These are phyloP conservation scores for Falciphora oryzae DNA, from an alignment of 2,329 filamentous ascomycete species.

Conservation along the genomic window DNA sequence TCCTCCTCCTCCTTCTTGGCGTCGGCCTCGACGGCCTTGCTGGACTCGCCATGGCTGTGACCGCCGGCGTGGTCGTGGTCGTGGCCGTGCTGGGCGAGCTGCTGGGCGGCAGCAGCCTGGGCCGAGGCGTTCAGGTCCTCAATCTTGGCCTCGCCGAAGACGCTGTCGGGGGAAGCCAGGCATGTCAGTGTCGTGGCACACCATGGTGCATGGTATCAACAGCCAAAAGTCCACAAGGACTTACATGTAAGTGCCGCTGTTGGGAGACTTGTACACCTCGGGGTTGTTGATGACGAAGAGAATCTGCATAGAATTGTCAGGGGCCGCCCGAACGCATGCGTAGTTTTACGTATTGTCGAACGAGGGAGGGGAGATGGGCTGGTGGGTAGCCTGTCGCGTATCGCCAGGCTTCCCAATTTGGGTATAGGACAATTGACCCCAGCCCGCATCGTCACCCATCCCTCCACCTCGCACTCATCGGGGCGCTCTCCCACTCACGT, in stretches of 20 bases:
- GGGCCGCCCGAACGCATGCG: not conserved
- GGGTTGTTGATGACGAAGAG: constrained; percentile 99
- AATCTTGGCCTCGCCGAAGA: constrained; percentile 99
- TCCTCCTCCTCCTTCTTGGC: constrained; percentile 73
- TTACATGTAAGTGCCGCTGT: constrained; percentile 99
- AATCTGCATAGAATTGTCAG: constrained; percentile 52
- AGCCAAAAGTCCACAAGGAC: constrained; percentile 27
- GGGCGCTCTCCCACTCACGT: constrained; percentile 59
- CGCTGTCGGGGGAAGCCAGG: constrained; percentile 46
- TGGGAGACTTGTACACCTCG: constrained; percentile 98
- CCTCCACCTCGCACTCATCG: not conserved
- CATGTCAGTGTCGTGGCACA: not conserved
- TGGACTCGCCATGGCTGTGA: constrained; percentile 59
- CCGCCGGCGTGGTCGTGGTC: constrained; percentile 59
- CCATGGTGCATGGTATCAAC: not conserved
- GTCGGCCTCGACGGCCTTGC: constrained; percentile 56
- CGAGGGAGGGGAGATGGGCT: not conserved
- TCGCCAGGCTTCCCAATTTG: not conserved
- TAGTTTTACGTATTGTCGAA: not conserved
- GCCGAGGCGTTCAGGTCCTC: constrained; percentile 99
- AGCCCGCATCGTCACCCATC: not conserved
- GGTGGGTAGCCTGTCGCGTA: not conserved
- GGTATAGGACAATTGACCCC: not conserved
- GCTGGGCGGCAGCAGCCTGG: constrained; percentile 91
- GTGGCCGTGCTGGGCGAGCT: constrained; percentile 73